Conservation (phyloP, 257 asterid genomes). For the Knoxia roxburghii region DNA sequence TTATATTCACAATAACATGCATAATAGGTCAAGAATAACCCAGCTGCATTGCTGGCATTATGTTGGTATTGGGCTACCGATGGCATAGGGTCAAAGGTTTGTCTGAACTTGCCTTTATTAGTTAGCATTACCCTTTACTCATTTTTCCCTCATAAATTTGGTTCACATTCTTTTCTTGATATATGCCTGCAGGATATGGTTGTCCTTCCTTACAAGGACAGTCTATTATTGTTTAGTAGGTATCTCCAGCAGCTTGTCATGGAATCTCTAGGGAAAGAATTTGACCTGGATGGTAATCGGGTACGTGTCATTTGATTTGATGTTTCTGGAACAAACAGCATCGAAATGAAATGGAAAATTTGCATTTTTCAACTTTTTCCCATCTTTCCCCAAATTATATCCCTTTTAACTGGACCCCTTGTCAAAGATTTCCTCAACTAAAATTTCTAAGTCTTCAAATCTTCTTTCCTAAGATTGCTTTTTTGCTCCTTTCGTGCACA, state of each 20-base stretch:
- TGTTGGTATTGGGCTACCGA: constrained; percentile 98
- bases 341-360: neutral
- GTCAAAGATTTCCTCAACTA: neutral
- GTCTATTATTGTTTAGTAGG: constrained; percentile 86
- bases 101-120: constrained; percentile 20
- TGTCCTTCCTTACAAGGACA: constrained; percentile 98
- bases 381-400: neutral
- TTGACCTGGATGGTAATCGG: constrained; percentile 93
- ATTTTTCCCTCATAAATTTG: neutral
- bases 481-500: constrained; percentile 19
- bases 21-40: constrained; percentile 71
- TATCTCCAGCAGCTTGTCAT: constrained; percentile 96
- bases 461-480: neutral
- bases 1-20: constrained; percentile 16
- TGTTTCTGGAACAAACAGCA: neutral
- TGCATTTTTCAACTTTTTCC: neutral
- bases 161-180: constrained; percentile 11
- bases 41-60: constrained; percentile 89
- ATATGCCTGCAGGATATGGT: constrained; percentile 87
- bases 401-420: neutral
- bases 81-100: constrained; percentile 94
- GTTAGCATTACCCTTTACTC: neutral
- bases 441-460: neutral
- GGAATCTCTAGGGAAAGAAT: constrained; percentile 99
- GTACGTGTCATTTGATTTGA: constrained; percentile 33